Evolutionary conservation across 257 asterid species (phyloP).

Genomic region (Nicotiana tomentosiformis): DNA sequence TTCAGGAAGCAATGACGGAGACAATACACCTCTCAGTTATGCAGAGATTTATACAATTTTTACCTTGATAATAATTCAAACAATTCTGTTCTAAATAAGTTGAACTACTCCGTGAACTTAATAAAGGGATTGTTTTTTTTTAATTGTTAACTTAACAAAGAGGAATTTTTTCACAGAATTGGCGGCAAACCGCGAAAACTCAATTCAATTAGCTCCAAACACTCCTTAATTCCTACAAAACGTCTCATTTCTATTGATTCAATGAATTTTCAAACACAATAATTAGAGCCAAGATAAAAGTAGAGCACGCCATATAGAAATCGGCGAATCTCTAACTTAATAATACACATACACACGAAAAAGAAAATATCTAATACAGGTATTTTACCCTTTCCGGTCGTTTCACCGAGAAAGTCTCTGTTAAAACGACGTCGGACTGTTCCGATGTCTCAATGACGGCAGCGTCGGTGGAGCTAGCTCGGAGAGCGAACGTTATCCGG

Average conservation of each 20-base stretch:
- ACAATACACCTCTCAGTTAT: not conserved
- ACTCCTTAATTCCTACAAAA: not conserved
- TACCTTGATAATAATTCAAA: not conserved
- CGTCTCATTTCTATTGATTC: not conserved
- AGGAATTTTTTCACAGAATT: not conserved
- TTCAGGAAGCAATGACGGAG: not conserved
- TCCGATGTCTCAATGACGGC: constrained; percentile 42
- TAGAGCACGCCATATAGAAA: not conserved
- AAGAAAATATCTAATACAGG: not conserved
- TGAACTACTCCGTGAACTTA: not conserved
- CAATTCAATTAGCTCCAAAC: not conserved
- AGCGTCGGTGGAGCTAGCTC: constrained; percentile 41
- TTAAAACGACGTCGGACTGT: constrained; percentile 31
- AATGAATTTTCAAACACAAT: not conserved
- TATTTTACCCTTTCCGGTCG: constrained; percentile 44
- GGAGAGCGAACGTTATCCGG: constrained; percentile 1
- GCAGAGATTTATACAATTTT: not conserved
- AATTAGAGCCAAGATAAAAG: not conserved
- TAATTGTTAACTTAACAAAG: not conserved
- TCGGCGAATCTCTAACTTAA: not conserved
- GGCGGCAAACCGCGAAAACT: not conserved
- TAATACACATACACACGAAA: not conserved
- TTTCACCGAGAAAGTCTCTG: constrained; percentile 40
- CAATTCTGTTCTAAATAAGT: not conserved
- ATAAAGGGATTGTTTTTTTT: not conserved